phyloP scores from a whole-genome alignment of 78 protist species.

The Mantamonas sphyraenae region DNA sequence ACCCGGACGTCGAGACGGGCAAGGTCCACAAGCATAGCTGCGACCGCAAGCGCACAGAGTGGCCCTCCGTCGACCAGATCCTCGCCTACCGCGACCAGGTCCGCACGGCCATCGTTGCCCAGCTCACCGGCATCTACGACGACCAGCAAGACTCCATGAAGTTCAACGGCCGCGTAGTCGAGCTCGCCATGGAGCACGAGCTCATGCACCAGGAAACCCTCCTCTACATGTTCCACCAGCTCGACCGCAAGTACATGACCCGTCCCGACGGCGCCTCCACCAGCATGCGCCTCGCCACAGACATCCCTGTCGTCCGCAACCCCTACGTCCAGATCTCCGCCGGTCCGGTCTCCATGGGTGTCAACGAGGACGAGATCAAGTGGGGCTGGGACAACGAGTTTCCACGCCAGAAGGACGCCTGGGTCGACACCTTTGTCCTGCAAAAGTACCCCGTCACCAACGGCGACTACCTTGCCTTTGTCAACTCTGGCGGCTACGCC shows the following conservation, averaged over 20 bases:
- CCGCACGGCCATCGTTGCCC: not conserved
- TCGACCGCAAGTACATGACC: not conserved
- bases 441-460: not conserved
- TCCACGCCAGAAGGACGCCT: not conserved
- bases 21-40: not conserved
- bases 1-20: not conserved
- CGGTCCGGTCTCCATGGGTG: not conserved
- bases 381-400: conserved; percentile 2
- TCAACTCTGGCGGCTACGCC: not conserved
- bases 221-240: not conserved
- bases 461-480: not conserved
- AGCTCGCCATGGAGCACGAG: not conserved
- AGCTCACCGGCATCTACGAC: not conserved
- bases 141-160: not conserved
- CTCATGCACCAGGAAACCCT: conserved; percentile 1
- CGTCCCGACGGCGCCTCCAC: too few relatives aligned
- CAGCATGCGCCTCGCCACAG: not conserved
- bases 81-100: not conserved
- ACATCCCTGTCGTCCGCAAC: not conserved
- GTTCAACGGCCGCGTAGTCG: not conserved
- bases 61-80: not conserved
- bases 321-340: not conserved
- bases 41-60: not conserved
- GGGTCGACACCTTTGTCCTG: not conserved
- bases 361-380: not conserved